Evolutionary conservation across 1,139 yeast genomes (phyloP).

Genomic region (Saccharomycopsis hybrid): DNA sequence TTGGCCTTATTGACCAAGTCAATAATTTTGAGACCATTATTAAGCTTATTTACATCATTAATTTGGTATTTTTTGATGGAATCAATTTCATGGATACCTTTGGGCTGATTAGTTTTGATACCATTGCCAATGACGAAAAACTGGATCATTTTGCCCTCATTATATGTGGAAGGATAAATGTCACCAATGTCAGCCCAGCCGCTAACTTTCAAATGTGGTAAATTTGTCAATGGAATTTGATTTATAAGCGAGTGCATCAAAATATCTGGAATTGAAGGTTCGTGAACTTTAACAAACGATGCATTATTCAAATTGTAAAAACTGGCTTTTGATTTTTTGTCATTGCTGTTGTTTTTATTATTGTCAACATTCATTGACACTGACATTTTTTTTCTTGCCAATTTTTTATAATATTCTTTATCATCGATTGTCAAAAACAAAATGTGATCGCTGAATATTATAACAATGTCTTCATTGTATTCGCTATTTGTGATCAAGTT

Average conservation of each 20-base stretch:
- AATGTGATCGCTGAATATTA: constrained; percentile 74
- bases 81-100: constrained; percentile 18
- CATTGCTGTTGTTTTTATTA: neutral
- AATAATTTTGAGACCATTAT: constrained; percentile 43
- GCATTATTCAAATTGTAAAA: constrained; percentile 21
- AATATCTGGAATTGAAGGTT: constrained; percentile 67
- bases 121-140: constrained; percentile 26
- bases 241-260: constrained; percentile 86
- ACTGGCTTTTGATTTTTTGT: neutral
- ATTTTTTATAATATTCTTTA: constrained; percentile 31
- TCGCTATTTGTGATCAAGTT: constrained; percentile 34
- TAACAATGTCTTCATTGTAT: constrained; percentile 47
- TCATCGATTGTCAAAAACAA: constrained; percentile 53
- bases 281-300: constrained; percentile 34
- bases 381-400: constrained; percentile 13
- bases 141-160: constrained; percentile 29
- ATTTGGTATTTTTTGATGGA: constrained; percentile 18
- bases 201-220: constrained; percentile 65
- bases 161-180: constrained; percentile 41
- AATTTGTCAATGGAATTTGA: constrained; percentile 66
- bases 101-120: constrained; percentile 23
- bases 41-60: constrained; percentile 29
- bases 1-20: constrained; percentile 71
- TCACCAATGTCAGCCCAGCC: constrained; percentile 65
- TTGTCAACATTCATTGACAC: neutral